Evolutionary conservation across 305 asterid genomes (phyloP), one percentile per base, ranked within the genome.

Genomic region (Solanum aculeatissimum): DNA sequence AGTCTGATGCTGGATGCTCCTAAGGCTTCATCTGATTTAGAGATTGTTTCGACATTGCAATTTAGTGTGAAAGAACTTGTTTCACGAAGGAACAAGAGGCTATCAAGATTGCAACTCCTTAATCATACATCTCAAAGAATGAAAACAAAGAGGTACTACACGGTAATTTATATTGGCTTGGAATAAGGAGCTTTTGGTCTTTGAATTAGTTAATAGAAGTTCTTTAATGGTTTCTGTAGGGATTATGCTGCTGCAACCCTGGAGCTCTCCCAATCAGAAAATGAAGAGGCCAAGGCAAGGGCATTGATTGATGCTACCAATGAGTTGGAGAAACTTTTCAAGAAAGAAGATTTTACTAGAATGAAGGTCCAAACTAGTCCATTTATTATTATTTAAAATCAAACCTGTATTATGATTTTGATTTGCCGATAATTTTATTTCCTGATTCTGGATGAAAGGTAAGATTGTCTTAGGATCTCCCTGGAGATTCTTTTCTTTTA

Each of bases 231-330:
- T 84, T 85, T 85, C 70, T 57, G 15, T 88, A 95, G 98, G 91
- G 92, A 92, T 54, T 95, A 91, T 66, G 72, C 90, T 60, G 98
- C 96, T 65, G 98, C 98, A 88, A 91, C 99, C 65, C 83, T 97
- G 85, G 98, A 93, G 91, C 93, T 92, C 84, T 90, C 97, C 4
- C 93, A 91, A 88, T 84, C 83, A 83, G 88, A 54, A 86, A 91
- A 89, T 89, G 98, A 94, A 65, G 98, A 91, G 84, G 98, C 90
- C 69, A 95, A 97, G 89, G 90, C 92, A 85, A 89, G 86, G 51
- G 97, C 95, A 86, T 91, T 97, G 86, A 94, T 92, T 89, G 98
- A 97, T 88, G 99, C 99, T 51, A 90, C 98, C 78, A 91, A 83
- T 78, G 99, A 97, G 91, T 89, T 97, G 91, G 98, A 97, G 88